Conservation (phyloP, 148 eudicot genomes). For the Fagopyrum esculentum region DNA sequence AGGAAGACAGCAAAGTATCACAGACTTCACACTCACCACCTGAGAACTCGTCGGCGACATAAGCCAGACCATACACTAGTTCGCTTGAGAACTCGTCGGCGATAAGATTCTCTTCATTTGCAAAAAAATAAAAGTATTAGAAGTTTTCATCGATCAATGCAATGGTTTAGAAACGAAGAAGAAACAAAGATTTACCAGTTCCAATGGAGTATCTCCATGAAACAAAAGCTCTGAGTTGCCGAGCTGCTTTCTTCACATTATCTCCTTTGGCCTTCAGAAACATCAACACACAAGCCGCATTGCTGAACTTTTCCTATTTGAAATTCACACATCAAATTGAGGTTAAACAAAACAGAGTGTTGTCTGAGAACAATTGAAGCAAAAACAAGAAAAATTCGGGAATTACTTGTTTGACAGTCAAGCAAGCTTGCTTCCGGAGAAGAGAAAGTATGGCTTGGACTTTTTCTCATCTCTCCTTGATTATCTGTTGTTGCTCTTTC, state of each 20-base stretch:
- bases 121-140: neutral
- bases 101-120: constrained; percentile 54
- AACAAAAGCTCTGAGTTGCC: constrained; percentile 66
- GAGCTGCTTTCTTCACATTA: constrained; percentile 78
- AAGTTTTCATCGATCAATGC: neutral
- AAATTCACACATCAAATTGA: neutral
- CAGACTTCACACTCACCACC: no score
- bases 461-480: constrained; percentile 26
- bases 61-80: constrained; percentile 84
- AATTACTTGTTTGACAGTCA: constrained; percentile 75
- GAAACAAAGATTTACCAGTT: constrained; percentile 37
- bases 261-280: constrained; percentile 75
- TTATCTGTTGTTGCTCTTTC: constrained; percentile 31
- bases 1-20: no score
- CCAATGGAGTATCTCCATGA: constrained; percentile 75
- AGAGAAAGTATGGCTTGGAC: constrained; percentile 63
- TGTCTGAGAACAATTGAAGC: neutral
- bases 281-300: constrained; percentile 71
- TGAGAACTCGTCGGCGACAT: no score
- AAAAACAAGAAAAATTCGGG: no score
- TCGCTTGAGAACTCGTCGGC: constrained; percentile 96
- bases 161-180: neutral
- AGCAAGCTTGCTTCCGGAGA: constrained; percentile 68
- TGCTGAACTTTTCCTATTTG: constrained; percentile 82
- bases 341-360: neutral